A percentile compares a stretch with the other conserved stretches of the same genome.
Evolutionary conservation across 2,329 filamentous ascomycete genomes (phyloP).

Genomic region (Cladobotryum protrusum): DNA sequence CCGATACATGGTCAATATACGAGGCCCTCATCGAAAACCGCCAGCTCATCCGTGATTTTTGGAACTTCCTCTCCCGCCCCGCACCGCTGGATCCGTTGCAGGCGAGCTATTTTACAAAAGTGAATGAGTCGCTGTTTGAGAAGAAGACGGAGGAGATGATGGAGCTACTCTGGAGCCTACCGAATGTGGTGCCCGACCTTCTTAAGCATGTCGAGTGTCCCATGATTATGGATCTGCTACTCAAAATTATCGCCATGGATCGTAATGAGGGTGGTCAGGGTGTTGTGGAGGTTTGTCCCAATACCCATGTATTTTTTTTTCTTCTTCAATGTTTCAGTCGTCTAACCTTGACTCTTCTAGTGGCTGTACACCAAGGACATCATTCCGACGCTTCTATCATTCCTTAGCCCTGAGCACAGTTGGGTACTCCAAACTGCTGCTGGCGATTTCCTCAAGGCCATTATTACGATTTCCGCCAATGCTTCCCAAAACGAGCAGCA

Average conservation of each 20-base stretch:
- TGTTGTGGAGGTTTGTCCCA: conserved; percentile 74
- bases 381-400: conserved; percentile 79
- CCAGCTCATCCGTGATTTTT: conserved; percentile 73
- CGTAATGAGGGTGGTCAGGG: conserved; percentile 86
- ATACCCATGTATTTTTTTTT: conserved; percentile 1
- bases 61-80: conserved; percentile 80
- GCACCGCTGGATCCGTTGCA: conserved; percentile 86
- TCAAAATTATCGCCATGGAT: conserved; percentile 96
- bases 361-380: conserved; percentile 90
- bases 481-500: conserved; percentile 96
- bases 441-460: conserved; percentile 95
- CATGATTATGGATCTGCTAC: conserved; percentile 93
- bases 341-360: conserved; percentile 38
- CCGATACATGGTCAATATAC: conserved; percentile 94
- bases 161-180: conserved; percentile 75
- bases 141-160: conserved; percentile 99
- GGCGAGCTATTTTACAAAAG: conserved; percentile 96
- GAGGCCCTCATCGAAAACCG: conserved; percentile 86
- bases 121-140: conserved; percentile 95
- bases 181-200: conserved; percentile 76
- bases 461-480: conserved; percentile 98
- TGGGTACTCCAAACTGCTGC: conserved; percentile 93
- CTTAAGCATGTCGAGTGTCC: conserved; percentile 93
- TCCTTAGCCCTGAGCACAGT: conserved; percentile 75
- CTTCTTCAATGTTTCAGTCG: not conserved